Evolutionary conservation across 2,329 filamentous ascomycete genomes (phyloP).

Genomic region (Phoma sp.): DNA sequence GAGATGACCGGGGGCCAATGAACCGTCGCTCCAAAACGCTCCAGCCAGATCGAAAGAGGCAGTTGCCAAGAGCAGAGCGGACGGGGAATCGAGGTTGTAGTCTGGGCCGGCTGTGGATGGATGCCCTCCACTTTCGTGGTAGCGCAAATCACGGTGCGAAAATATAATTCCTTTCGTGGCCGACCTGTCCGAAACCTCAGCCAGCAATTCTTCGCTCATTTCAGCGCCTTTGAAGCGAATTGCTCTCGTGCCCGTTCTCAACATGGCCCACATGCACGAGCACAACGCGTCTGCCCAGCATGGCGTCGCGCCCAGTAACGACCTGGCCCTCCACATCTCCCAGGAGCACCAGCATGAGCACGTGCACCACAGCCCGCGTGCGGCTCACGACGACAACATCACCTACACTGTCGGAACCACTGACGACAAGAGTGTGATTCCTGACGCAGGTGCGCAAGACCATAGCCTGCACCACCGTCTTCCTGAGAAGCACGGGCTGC

Average conservation of each 20-base stretch:
- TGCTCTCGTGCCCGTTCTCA: conserved; percentile 36
- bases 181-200: conserved; percentile 15
- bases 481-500: conserved; percentile 30
- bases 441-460: conserved; percentile 48
- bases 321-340: conserved; percentile 47
- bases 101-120: conserved; percentile 37
- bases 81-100: conserved; percentile 29
- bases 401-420: conserved; percentile 48
- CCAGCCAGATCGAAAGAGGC: conserved; percentile 40
- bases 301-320: conserved; percentile 41
- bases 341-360: conserved; percentile 49
- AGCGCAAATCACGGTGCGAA: conserved; percentile 36
- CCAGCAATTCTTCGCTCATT: conserved; percentile 36
- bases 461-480: conserved; percentile 48
- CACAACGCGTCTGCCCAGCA: conserved; percentile 47
- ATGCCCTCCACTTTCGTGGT: conserved; percentile 34
- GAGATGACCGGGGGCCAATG: conserved; percentile 45
- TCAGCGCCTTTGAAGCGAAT: conserved; percentile 34
- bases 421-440: conserved; percentile 41
- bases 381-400: conserved; percentile 36
- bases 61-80: conserved; percentile 42
- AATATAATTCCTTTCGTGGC: conserved; percentile 42
- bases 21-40: conserved; percentile 14
- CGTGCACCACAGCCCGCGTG: conserved; percentile 46
- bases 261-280: conserved; percentile 42